phyloP scores from a whole-genome alignment of 257 asterid genomes.

The Rhazya stricta region DNA sequence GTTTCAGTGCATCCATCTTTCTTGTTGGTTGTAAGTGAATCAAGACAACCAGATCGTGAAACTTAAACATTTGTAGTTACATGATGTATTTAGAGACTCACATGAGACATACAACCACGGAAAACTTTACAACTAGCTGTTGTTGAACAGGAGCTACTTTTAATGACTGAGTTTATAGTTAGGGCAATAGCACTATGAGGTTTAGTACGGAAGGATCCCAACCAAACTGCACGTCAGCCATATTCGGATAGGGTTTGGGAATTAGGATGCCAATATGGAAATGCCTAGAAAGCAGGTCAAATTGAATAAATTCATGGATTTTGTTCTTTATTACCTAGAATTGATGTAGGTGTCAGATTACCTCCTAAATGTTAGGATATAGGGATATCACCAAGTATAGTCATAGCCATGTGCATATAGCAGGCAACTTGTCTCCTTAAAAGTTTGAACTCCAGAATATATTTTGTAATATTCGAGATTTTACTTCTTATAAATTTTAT shows the following conservation, averaged over 20 bases:
- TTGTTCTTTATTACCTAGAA: too few relatives aligned
- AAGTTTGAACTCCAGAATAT: too few relatives aligned
- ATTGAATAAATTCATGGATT: background rate
- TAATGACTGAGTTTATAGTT: background rate
- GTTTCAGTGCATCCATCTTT: too few relatives aligned
- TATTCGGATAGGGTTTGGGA: background rate
- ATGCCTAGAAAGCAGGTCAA: background rate
- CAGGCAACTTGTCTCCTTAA: background rate
- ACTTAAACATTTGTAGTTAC: background rate
- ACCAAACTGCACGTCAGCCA: background rate
- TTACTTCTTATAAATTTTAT: too few relatives aligned
- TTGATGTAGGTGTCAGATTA: background rate
- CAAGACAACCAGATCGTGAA: background rate
- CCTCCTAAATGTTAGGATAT: background rate
- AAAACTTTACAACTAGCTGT: too few relatives aligned
- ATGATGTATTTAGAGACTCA: background rate
- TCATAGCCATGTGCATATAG: background rate
- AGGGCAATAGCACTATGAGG: background rate
- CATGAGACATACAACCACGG: too few relatives aligned
- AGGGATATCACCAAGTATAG: background rate
- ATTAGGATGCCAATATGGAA: background rate
- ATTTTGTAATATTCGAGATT: too few relatives aligned
- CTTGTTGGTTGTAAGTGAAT: slow-evolving; percentile 60
- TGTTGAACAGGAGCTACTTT: background rate
- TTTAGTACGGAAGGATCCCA: background rate